Base-by-base conservation (phyloP, 495 filamentous ascomycete species). In the Trichoderma reesei region DNA sequence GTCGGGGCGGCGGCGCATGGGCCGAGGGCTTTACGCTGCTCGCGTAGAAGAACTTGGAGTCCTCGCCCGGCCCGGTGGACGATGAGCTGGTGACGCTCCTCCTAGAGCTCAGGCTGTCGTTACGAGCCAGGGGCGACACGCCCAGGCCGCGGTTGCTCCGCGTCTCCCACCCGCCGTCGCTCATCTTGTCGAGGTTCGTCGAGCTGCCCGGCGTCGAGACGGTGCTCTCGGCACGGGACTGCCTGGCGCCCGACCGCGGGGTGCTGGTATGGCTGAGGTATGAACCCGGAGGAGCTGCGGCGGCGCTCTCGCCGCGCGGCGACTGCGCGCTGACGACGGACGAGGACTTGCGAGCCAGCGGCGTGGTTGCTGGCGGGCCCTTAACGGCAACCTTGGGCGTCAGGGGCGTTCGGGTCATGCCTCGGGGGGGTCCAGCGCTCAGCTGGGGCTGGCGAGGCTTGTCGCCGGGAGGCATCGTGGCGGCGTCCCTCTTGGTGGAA, bases 211-310 rank as follows among this genome's bases (percentile, higher is more conserved):
- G 86, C 1, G 88, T 90, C 60, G 80, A 78, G 64, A 80, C 80
- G 13, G 80, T 68, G 60, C 80, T 88, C 71, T 90, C 86, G 44
- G 86, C 86, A 66, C 88, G 83, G 61, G 75, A 82, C 69, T 79
- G 86, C 61, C 89, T 81, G 3, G 86, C 77, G 10, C 83, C 85
- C 33, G 89, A 90, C 65, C 90, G 82, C 63, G 88, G 87, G 31
- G 89, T 91, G 66, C 90, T 78, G 66, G 90, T 90, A 36, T 56
- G 51, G 26, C 26, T 56, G 10, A 56, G 26, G 10, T 36, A 56
- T 56, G 51, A 56, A 33, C 26, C 6, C 34, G 51, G 8, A 56
- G 51, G 10, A 31, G 26, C 51, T 26, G 26, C 26, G 9, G 51
- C 20, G 26, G 9, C 26, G 51, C 20, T 33, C 9, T 56, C 51